These are phyloP conservation scores for Trametes elegans DNA, from an alignment of 768 basidiomycete species.

Conservation along the genomic window DNA sequence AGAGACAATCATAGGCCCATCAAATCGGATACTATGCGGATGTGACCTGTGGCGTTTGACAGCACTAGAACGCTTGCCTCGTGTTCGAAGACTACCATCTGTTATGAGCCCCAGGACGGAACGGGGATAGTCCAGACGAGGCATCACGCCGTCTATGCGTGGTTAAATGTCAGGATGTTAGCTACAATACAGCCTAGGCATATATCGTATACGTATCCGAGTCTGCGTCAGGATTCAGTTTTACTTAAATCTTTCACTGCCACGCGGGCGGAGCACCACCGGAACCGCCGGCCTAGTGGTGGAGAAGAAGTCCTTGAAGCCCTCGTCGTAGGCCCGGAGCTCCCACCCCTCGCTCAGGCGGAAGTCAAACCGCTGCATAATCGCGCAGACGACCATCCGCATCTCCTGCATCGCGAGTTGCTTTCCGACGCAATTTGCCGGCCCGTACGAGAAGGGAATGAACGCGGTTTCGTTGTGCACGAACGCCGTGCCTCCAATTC, in stretches of 20 bases:
- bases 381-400: slow-evolving; percentile 28
- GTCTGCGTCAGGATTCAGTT: not conserved
- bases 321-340: slow-evolving; percentile 25
- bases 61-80: no score
- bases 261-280: slow-evolving; percentile 4
- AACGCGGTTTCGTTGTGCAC: slow-evolving; percentile 33
- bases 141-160: no score
- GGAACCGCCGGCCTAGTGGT: slow-evolving; percentile 28
- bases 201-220: no score
- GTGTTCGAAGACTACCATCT: no score
- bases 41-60: no score
- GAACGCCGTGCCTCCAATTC: no score
- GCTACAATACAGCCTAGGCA: no score
- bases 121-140: no score
- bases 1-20: no score
- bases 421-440: slow-evolving; percentile 50
- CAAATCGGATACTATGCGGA: no score
- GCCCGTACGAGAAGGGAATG: slow-evolving; percentile 46
- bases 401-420: slow-evolving; percentile 40
- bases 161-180: no score
- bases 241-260: not conserved
- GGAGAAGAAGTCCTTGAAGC: slow-evolving; percentile 31
- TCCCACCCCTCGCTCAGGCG: slow-evolving; percentile 30
- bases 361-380: slow-evolving; percentile 36
- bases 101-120: no score